These are phyloP conservation scores for Zygoascus tannicola DNA, from an alignment of 805 yeast genomes.

Conservation along the genomic window DNA sequence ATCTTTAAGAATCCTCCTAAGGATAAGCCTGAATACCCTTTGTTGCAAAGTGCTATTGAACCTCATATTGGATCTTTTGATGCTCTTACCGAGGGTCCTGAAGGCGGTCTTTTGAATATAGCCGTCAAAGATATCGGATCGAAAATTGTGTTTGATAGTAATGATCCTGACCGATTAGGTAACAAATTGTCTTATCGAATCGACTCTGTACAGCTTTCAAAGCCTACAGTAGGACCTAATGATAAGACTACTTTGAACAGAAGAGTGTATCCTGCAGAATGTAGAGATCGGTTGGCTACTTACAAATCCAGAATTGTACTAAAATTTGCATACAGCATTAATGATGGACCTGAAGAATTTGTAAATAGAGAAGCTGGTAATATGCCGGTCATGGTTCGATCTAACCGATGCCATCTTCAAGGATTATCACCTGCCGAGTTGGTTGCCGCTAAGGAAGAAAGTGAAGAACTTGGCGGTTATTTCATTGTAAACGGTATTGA, in stretches of 20 bases:
- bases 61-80: constrained; percentile 96
- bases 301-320: constrained; percentile 72
- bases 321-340: constrained; percentile 77
- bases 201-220: constrained; percentile 80
- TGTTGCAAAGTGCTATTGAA: constrained; percentile 77
- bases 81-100: constrained; percentile 81
- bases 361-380: constrained; percentile 88
- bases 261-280: constrained; percentile 72
- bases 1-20: constrained; percentile 84
- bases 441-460: constrained; percentile 73
- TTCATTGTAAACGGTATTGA: constrained; percentile 90
- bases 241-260: constrained; percentile 73
- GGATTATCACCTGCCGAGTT: constrained; percentile 74
- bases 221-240: constrained; percentile 65
- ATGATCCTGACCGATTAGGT: constrained; percentile 60
- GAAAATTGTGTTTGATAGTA: constrained; percentile 76
- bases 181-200: constrained; percentile 70
- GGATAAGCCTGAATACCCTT: constrained; percentile 73
- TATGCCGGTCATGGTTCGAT: constrained; percentile 81
- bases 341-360: constrained; percentile 69
- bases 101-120: constrained; percentile 64
- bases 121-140: constrained; percentile 86
- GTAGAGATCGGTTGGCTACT: constrained; percentile 81
- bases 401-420: constrained; percentile 87
- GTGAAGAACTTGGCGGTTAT: constrained; percentile 95